These are phyloP conservation scores for Euphorbia schlechtendalii DNA, from an alignment of 441 rosid genomes.

Conservation along the genomic window DNA sequence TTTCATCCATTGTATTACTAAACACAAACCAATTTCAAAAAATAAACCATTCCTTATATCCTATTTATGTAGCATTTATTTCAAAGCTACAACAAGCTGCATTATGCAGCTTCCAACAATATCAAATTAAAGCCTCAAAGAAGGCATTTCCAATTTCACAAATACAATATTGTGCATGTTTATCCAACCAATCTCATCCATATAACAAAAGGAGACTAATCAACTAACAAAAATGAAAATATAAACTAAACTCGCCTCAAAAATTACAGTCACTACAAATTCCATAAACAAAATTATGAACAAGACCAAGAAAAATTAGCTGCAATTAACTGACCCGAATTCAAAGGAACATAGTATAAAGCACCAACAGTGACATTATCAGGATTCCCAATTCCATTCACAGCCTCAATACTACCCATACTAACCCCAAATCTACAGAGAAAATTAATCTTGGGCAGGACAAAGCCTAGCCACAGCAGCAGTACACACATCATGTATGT, in stretches of 20 bases:
- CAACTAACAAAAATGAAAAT: background rate
- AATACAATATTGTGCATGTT: background rate
- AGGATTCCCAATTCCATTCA: conserved; percentile 71
- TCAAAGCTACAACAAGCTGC: no score
- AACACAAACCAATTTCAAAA: no score
- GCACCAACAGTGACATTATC: conserved; percentile 77
- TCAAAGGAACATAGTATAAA: conserved; percentile 70
- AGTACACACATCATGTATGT: no score
- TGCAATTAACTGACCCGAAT: conserved; percentile 54
- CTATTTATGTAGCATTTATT: no score
- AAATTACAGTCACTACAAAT: background rate
- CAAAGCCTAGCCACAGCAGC: no score
- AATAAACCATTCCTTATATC: no score
- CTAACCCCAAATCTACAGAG: conserved; percentile 92
- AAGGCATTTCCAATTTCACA: background rate
- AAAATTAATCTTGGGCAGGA: no score
- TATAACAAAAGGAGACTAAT: background rate
- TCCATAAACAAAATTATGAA: background rate
- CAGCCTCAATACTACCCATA: conserved; percentile 74
- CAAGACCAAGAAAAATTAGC: no score
- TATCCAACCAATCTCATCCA: background rate
- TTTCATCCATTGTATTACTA: no score
- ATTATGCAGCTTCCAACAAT: background rate
- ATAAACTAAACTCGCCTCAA: no score
- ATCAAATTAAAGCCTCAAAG: background rate